A percentile compares a stretch with the other conserved stretches of the same genome.
Conservation (phyloP, 768 basidiomycete species). For the Thelephora aurantiotincta region DNA sequence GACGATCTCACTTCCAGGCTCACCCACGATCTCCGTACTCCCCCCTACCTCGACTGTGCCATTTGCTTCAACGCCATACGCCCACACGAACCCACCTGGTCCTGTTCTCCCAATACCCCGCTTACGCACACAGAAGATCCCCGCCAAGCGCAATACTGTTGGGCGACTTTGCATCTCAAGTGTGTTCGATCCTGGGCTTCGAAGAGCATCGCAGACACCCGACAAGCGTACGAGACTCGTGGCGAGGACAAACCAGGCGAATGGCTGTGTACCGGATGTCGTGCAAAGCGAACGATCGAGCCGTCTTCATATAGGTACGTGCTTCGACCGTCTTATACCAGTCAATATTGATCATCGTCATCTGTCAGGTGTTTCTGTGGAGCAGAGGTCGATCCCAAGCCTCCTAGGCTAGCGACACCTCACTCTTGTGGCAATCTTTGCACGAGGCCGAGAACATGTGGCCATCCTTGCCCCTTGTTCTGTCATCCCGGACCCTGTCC, state of each 20-base stretch:
- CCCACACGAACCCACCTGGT: conserved; percentile 76
- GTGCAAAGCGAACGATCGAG: conserved; percentile 53
- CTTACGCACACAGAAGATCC: conserved; percentile 14
- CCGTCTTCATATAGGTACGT: conserved; percentile 55
- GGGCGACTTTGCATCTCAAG: conserved; percentile 82
- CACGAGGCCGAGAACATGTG: conserved; percentile 47
- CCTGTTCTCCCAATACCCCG: conserved; percentile 58
- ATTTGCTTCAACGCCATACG: conserved; percentile 76
- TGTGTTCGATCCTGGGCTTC: conserved; percentile 84
- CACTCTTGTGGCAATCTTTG: conserved; percentile 69
- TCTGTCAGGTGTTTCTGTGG: conserved; percentile 71
- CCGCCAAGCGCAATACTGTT: conserved; percentile 49
- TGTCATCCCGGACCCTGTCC: conserved; percentile 98
- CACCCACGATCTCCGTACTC: conserved; percentile 45
- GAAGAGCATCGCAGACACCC: conserved; percentile 61
- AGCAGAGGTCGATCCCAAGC: conserved; percentile 56
- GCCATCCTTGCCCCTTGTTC: conserved; percentile 67
- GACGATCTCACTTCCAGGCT: conserved; percentile 70
- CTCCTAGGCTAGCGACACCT: conserved; percentile 52
- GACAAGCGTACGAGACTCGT: conserved; percentile 58
- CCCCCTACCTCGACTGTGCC: conserved; percentile 65
- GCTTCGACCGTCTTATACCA: not conserved
- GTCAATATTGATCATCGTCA: not conserved
- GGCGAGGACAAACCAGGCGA: conserved; percentile 59
- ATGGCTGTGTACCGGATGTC: conserved; percentile 94